Base-by-base conservation (phyloP, 2,329 filamentous ascomycete species). In the Pseudocercospora cruenta region DNA sequence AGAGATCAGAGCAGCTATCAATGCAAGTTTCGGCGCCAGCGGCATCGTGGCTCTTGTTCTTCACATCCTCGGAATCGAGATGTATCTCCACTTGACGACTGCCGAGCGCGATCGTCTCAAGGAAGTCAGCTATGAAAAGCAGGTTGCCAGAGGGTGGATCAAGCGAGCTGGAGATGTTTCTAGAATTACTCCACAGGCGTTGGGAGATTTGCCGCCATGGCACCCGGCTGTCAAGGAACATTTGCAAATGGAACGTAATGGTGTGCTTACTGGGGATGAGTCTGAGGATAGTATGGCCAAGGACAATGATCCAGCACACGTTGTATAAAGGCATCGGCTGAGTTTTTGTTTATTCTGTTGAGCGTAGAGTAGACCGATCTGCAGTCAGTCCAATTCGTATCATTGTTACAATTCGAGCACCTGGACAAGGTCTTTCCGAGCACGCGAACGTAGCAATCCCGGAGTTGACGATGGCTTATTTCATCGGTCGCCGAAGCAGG, bases 31-130 rank as follows among this genome's bases (percentile, higher is more conserved):
- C 58, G 58, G 36, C 22, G 12, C 43, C 14, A 21, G 33, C 24
- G 22, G 21, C 21, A 22, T 24, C n/a, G 31, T 60, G 22, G 58
- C 58, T 19, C 43, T 47, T 10, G 16, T 47, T 12, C 43, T 60
- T 14, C 39, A 60, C 26, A 22, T 43, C 12, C 10, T 60, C 10
- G 58, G 58, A 12, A n/a, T 60, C 26, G 58, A 49, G 39, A 60
- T 60, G 5, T 49, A 49, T 14, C 19, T 60, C 14, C 19, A 19
- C 9, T n/a, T 60, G 36, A 60, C 58, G 14, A n/a, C 14, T 12
- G 58, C 58, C 14, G 58, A 60, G 39, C 21, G 36, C 7, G 39
- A 49, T 22, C 39, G 58, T 4, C 19, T 49, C 19, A 26, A 49
- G 58, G 14, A 45, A n/a, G 22, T 60, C 14, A 26, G 21, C 14